phyloP scores from a whole-genome alignment of 2,329 filamentous ascomycete genomes.

The Exophiala alcalophila region DNA sequence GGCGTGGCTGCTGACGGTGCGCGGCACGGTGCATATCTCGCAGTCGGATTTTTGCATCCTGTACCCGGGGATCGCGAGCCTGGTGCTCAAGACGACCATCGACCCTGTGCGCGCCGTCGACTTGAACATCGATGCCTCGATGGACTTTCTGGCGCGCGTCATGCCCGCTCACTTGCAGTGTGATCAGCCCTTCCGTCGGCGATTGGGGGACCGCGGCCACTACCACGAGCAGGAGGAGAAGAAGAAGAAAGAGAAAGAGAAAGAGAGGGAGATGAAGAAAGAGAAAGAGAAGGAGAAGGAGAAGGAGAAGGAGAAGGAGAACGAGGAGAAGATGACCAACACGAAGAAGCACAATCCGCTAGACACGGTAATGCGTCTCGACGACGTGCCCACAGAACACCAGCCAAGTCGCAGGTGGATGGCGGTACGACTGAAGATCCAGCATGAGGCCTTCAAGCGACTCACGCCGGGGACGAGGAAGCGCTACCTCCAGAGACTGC shows the following conservation, averaged over 20 bases:
- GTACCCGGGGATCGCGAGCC: constrained; percentile 58
- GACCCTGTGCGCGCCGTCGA: constrained; percentile 61
- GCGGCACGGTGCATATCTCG: constrained; percentile 63
- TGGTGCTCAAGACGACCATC: constrained; percentile 62
- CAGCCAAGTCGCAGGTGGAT: constrained; percentile 59
- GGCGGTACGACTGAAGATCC: constrained; percentile 56
- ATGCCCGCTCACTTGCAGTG: constrained; percentile 37
- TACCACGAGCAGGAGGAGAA: too few relatives aligned
- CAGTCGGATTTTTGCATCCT: constrained; percentile 66
- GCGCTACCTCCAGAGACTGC: constrained; percentile 21
- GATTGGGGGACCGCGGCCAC: too few relatives aligned
- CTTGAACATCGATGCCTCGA: constrained; percentile 59
- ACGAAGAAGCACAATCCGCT: too few relatives aligned
- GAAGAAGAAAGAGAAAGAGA: too few relatives aligned
- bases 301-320: too few relatives aligned
- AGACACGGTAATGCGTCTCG: constrained; percentile 45
- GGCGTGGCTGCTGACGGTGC: constrained; percentile 53
- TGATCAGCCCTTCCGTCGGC: constrained; percentile 46
- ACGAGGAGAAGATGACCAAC: too few relatives aligned
- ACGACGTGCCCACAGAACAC: constrained; percentile 52
- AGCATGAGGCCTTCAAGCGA: constrained; percentile 46
- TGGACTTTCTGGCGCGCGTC: constrained; percentile 59
- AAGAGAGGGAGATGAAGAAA: too few relatives aligned
- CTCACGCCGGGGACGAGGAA: constrained; percentile 20
- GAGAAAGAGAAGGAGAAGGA: too few relatives aligned